Base-by-base conservation (phyloP, 1,284 basidiomycete genomes). In the Sphaerobolus stellatus region DNA sequence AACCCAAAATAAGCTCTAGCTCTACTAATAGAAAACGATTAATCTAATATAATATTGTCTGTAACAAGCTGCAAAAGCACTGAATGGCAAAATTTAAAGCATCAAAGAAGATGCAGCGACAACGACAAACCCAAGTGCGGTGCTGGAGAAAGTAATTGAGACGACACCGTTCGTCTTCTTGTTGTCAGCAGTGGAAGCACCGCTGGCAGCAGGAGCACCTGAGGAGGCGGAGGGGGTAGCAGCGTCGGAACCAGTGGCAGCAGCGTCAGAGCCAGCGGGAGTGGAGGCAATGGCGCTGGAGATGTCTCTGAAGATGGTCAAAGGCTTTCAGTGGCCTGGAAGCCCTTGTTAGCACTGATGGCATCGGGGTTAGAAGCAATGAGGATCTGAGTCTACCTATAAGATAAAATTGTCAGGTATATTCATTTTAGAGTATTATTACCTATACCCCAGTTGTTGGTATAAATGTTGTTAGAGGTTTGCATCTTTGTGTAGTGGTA, bases 221-320 rank as follows among this genome's bases (percentile, higher is more conserved):
- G 67, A 61, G 50, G 71, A 64, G 16, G 68, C 44, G 4, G 71
- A 33, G 14, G 68, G 30, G 11, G 69, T 54, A 6, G 71, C 50
- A 41, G 74, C 25, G 1, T 64, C 46, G 13, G 70, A 47, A 13
- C 66, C 49, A n/a, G 67, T 48, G 7, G 66, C 29, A 18, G 72
- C 49, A 38, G 65, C 57, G 18, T 46, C 20, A n/a, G 52, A 16
- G 24, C 43, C 43, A 14, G 47, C 27, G 33, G 40, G 9, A 38
- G 50, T 13, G 24, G 48, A 25, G 25, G 31, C 40, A 56, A 65
- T 61, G 52, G 72, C 73, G 46, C 65, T 64, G 57, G 71, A 67
- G 60, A 87, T 69, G 63, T 87, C 84, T 54, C 72, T 68, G 58
- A 85, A 86, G 58, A 85, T 69, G 74, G 77, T 77, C 57, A 85